Evolutionary conservation across 768 basidiomycete species (phyloP).

Genomic region (Dentipellis sp.): DNA sequence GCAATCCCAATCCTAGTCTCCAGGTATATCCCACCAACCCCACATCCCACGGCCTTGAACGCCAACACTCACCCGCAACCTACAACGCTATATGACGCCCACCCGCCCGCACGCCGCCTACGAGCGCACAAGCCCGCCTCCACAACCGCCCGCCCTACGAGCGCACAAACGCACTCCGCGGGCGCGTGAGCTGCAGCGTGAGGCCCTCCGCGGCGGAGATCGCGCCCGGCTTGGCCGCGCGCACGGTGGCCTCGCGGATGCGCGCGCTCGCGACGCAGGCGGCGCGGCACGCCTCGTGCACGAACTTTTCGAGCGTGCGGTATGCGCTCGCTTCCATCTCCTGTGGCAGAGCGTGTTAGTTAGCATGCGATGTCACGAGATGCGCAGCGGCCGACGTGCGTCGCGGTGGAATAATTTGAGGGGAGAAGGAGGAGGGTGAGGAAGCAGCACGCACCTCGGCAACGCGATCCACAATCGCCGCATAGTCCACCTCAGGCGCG

Average conservation of each 20-base stretch:
- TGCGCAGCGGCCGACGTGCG: too few species aligned
- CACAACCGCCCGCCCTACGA: not conserved
- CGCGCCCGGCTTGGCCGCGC: conserved; percentile 5
- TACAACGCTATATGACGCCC: too few species aligned
- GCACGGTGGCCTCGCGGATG: conserved; percentile 3
- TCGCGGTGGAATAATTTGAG: too few species aligned
- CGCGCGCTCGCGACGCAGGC: conserved; percentile 4
- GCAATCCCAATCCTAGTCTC: too few species aligned
- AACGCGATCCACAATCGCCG: conserved; percentile 2
- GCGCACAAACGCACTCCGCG: conserved; percentile 1
- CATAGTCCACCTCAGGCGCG: conserved; percentile 6
- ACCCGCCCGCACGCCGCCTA: too few species aligned
- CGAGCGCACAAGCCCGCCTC: too few species aligned
- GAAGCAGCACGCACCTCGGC: conserved; percentile 8
- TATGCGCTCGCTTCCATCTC: conserved; percentile 1
- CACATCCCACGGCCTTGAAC: too few species aligned
- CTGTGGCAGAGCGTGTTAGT: not conserved
- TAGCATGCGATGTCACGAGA: not conserved
- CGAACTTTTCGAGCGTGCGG: conserved; percentile 6
- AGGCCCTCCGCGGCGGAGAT: not conserved
- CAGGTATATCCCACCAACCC: too few species aligned
- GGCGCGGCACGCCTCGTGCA: conserved; percentile 6
- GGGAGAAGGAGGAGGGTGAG: too few species aligned
- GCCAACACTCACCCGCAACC: too few species aligned
- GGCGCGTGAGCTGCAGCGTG: conserved; percentile 5